Percentiles rank a stretch among this genome's conserved stretches.
Conservation (phyloP, 352 stramenopile genomes). For the Phytopythium montanum region DNA sequence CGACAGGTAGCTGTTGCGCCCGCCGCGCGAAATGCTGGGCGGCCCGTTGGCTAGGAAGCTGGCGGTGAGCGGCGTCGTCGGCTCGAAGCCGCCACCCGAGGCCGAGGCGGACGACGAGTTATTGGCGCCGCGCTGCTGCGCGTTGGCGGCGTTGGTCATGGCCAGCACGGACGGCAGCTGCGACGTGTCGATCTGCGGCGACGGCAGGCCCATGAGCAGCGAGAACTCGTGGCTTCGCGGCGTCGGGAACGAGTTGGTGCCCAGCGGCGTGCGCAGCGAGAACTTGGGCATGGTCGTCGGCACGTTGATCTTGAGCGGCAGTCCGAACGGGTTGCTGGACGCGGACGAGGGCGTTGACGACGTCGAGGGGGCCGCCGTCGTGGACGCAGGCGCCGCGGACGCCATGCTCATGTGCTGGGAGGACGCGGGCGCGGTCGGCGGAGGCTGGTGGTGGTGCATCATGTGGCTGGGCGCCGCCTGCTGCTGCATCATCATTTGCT, state of each 20-base stretch:
- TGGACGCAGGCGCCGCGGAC: not conserved
- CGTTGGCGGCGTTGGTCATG: slow-evolving; percentile 50
- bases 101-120: slow-evolving; percentile 5
- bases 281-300: slow-evolving; percentile 69
- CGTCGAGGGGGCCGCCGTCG: slow-evolving; percentile 4
- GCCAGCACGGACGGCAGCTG: slow-evolving; percentile 65
- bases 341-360: slow-evolving; percentile 9
- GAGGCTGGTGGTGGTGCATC: slow-evolving; percentile 8
- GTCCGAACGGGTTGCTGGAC: slow-evolving; percentile 45
- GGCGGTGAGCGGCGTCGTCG: slow-evolving; percentile 18
- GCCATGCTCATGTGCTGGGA: not conserved
- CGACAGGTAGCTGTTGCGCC: slow-evolving; percentile 41
- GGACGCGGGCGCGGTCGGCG: slow-evolving; percentile 4
- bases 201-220: slow-evolving; percentile 61
- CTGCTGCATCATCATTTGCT: slow-evolving; percentile 22
- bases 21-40: slow-evolving; percentile 50
- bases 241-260: slow-evolving; percentile 59
- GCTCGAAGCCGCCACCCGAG: slow-evolving; percentile 22
- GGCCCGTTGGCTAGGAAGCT: slow-evolving; percentile 44
- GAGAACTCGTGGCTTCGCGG: slow-evolving; percentile 67
- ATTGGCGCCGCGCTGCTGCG: slow-evolving; percentile 17
- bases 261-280: slow-evolving; percentile 50
- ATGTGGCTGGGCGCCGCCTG: slow-evolving; percentile 6
- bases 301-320: slow-evolving; percentile 73
- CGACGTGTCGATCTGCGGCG: slow-evolving; percentile 71